Evolutionary conservation across 805 yeast species (phyloP), one percentile per base, ranked within the genome.

Genomic region (Barnettozyma siamensis): DNA sequence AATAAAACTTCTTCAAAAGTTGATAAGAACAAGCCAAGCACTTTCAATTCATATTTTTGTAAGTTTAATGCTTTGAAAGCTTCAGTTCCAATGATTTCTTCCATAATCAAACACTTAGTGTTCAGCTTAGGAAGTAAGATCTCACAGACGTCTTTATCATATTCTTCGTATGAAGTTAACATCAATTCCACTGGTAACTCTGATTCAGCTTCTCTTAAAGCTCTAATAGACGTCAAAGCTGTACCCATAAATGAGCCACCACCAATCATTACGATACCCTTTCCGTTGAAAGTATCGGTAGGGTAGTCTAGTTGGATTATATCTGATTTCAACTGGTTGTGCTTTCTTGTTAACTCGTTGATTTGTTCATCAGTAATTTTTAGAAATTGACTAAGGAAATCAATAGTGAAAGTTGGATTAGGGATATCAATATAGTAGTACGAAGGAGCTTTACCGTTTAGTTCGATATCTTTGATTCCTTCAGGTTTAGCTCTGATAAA

Each of bases 241-340:
- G 64, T 60, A 60, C 75, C 70, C 17, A 72, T 58, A 47, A 64
- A 69, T 16, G 58, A 41, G 2, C 71, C 72, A 36, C 75, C 76
- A 18, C 73, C 75, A 35, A 70, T 55, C 54, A 67, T 62, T 2
- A 67, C 72, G 10, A 55, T 49, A 31, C 61, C 63, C 33, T 53
- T 51, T 2, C 56, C 60, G 8, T 33, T 7, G 31, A 53, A 53
- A 1, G 49, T 39, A 8, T 46, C 63, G 16, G 48, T 45, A 34
- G 59, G 57, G 31, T 51, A 53, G 1, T 34, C 43, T 3, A 46
- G 32, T 19, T 45, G 26, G 24, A 44, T 19, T 11, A 55, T 49
- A 24, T 49, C 57, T 2, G 28, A 13, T 31, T 53, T 56, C 26
- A 54, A 35, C 21, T 43, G 48, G 15, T 31, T 24, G 23, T 56